These are phyloP conservation scores for Didymosphaeria variabile DNA, from an alignment of 2,329 filamentous ascomycete genomes.

Conservation along the genomic window DNA sequence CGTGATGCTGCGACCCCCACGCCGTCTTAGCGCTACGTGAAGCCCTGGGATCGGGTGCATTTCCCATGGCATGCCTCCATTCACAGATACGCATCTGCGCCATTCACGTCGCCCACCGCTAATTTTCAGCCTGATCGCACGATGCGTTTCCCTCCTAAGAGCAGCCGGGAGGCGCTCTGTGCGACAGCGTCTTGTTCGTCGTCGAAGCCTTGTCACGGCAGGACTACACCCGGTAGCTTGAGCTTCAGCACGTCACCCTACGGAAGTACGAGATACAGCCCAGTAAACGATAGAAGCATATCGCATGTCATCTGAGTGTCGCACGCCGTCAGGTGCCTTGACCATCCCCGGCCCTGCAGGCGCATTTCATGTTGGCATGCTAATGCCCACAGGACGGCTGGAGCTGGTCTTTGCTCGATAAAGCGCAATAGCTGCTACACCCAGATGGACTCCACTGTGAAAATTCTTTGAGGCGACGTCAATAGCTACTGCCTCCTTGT, in stretches of 20 bases:
- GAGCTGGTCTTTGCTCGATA: neutral
- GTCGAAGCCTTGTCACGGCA: neutral
- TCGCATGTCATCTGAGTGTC: neutral
- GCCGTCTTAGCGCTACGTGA: conserved; percentile 2
- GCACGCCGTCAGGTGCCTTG: neutral
- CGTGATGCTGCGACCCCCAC: conserved; percentile 2
- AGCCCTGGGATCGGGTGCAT: conserved; percentile 2
- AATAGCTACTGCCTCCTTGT: conserved; percentile 2
- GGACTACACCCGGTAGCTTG: neutral
- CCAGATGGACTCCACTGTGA: neutral
- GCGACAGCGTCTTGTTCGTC: neutral
- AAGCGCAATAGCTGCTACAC: conserved; percentile 2
- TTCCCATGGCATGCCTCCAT: neutral
- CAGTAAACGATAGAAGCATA: neutral
- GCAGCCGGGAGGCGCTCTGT: neutral
- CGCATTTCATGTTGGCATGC: neutral
- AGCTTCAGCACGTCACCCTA: neutral
- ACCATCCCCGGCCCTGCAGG: neutral
- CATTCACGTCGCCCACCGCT: conserved; percentile 7
- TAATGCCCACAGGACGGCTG: neutral
- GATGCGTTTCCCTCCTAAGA: neutral
- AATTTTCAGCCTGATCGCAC: conserved; percentile 5
- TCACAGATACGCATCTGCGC: conserved; percentile 1
- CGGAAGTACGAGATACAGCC: neutral
- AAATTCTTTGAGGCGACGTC: conserved; percentile 7